Evolutionary conservation across 257 asterid species (phyloP).

Genomic region (Penstemon eatonii): DNA sequence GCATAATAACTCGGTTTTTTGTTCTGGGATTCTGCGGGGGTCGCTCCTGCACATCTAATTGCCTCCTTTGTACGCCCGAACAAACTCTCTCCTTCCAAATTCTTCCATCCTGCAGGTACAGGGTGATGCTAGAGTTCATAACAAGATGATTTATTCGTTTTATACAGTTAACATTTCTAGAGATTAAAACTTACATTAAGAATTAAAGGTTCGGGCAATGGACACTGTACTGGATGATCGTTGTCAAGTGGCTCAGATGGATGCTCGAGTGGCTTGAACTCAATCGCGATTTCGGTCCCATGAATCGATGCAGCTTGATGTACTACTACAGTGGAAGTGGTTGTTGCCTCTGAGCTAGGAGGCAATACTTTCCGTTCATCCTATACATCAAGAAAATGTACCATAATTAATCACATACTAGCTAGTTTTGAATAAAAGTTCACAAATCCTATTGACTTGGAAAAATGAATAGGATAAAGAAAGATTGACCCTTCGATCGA

Average conservation of each 20-base stretch:
- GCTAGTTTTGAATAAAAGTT: slow-evolving; percentile 1
- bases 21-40: slow-evolving; percentile 36
- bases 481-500: neutral
- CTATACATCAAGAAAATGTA: slow-evolving; percentile 36
- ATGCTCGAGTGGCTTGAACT: slow-evolving; percentile 81
- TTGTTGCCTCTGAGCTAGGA: slow-evolving; percentile 46
- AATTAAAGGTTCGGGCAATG: slow-evolving; percentile 87
- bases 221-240: slow-evolving; percentile 82
- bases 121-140: slow-evolving; percentile 13
- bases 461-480: neutral
- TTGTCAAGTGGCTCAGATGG: slow-evolving; percentile 74
- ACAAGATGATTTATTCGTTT: neutral
- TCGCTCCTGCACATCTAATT: slow-evolving; percentile 52
- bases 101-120: slow-evolving; percentile 76
- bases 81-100: slow-evolving; percentile 95
- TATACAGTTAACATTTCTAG: neutral
- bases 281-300: slow-evolving; percentile 67
- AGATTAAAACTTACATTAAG: slow-evolving; percentile 59
- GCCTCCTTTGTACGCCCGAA: slow-evolving; percentile 48
- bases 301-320: slow-evolving; percentile 46
- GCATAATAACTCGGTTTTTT: slow-evolving; percentile 50
- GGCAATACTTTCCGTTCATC: slow-evolving; percentile 61
- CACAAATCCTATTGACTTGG: neutral
- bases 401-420: slow-evolving; percentile 4
- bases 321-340: slow-evolving; percentile 31